A percentile compares a stretch with the other conserved stretches of the same genome.
Evolutionary conservation across 2,329 filamentous ascomycete genomes (phyloP).

Genomic region (Diplodia seriata): DNA sequence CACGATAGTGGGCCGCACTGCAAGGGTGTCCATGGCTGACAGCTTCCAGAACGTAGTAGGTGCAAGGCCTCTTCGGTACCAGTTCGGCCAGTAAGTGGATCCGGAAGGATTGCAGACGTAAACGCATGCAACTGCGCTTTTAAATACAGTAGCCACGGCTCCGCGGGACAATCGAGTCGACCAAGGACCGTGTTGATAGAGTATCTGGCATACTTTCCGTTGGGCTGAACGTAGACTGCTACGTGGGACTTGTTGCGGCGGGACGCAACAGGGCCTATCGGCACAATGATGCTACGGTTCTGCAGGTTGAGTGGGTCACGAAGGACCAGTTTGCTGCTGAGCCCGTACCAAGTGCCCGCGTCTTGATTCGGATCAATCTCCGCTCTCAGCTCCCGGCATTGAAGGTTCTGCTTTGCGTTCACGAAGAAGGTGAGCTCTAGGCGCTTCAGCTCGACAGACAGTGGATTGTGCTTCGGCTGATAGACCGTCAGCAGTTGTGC

Average conservation of each 20-base stretch:
- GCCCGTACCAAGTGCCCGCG: conserved; percentile 65
- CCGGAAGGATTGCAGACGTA: conserved; percentile 65
- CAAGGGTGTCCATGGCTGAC: conserved; percentile 49
- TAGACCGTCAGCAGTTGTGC: conserved; percentile 54
- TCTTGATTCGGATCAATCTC: conserved; percentile 62
- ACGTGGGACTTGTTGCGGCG: conserved; percentile 53
- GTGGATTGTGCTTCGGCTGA: conserved; percentile 46
- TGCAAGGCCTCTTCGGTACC: conserved; percentile 67
- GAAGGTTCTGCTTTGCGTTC: conserved; percentile 51
- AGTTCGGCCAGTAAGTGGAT: conserved; percentile 64
- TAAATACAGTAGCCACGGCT: conserved; percentile 61
- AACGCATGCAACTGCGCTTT: conserved; percentile 67
- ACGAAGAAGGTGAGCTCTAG: conserved; percentile 63
- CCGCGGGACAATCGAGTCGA: conserved; percentile 63
- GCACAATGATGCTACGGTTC: conserved; percentile 61
- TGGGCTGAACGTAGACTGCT: conserved; percentile 46
- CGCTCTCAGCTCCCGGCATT: conserved; percentile 58
- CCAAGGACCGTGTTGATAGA: conserved; percentile 62
- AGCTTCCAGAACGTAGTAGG: conserved; percentile 58
- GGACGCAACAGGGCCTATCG: conserved; percentile 52
- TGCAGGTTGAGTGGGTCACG: conserved; percentile 51
- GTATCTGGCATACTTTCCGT: conserved; percentile 57
- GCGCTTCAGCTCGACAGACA: conserved; percentile 60
- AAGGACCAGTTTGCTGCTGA: conserved; percentile 65
- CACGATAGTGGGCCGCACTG: neutral